Evolutionary conservation across 768 basidiomycete species (phyloP).

Genomic region (Hygrophorus pudorinus): DNA sequence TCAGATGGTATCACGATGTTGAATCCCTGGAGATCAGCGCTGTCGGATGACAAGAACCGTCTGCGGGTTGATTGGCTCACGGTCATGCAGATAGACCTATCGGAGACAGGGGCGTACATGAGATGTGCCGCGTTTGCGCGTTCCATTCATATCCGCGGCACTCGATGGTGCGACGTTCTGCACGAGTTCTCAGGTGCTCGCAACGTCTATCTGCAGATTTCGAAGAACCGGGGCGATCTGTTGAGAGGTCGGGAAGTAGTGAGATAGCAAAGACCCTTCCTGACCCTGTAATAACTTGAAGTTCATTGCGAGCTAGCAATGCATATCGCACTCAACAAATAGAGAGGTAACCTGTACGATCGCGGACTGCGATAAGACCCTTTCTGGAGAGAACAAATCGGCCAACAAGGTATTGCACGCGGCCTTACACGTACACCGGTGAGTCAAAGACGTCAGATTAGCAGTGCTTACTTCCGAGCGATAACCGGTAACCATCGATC

Average conservation of each 20-base stretch:
- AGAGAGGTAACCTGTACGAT: slow-evolving; percentile 32
- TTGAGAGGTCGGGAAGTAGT: slow-evolving; percentile 61
- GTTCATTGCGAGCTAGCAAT: neutral
- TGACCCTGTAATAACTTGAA: too few species aligned
- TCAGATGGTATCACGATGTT: slow-evolving; percentile 63
- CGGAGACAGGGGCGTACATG: slow-evolving; percentile 14
- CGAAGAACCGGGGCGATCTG: slow-evolving; percentile 58
- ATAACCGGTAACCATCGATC: too few species aligned
- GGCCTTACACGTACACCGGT: slow-evolving; percentile 35
- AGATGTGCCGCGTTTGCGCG: slow-evolving; percentile 27
- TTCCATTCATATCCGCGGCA: slow-evolving; percentile 57
- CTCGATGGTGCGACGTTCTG: slow-evolving; percentile 33
- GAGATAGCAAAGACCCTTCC: neutral
- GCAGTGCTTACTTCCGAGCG: neutral
- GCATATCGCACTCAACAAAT: neutral
- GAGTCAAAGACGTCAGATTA: slow-evolving; percentile 1
- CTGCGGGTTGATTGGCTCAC: slow-evolving; percentile 5
- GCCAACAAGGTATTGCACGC: slow-evolving; percentile 61
- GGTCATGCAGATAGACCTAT: neutral
- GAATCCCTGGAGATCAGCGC: slow-evolving; percentile 23
- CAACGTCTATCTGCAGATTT: too few species aligned
- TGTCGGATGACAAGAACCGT: slow-evolving; percentile 10
- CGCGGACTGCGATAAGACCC: slow-evolving; percentile 32
- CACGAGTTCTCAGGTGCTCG: slow-evolving; percentile 37
- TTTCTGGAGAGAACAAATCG: slow-evolving; percentile 60